Percentiles rank a stretch among this genome's conserved stretches.
phyloP scores from a whole-genome alignment of 345 rosid species.

The Gossypium sturtianum region DNA sequence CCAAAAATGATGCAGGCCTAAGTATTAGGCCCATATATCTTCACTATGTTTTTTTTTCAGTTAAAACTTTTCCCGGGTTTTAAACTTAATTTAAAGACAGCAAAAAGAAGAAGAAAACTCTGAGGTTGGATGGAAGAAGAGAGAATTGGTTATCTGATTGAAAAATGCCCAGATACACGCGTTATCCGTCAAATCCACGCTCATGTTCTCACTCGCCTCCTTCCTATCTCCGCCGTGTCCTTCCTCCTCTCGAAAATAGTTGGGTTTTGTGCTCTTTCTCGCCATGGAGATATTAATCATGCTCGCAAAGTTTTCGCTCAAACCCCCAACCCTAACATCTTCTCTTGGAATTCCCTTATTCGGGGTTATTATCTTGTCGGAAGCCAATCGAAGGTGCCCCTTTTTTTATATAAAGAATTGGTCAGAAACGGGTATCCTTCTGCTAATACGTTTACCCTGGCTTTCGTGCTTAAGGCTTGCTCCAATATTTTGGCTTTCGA shows the following conservation, averaged over 20 bases:
- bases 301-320: constrained; percentile 1
- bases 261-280: constrained; percentile 10
- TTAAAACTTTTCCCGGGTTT: neutral
- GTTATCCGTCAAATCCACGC: neutral
- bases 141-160: neutral
- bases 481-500: constrained; percentile 45
- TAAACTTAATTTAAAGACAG: too few species aligned
- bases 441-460: constrained; percentile 4
- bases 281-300: constrained; percentile 10
- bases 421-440: constrained; percentile 2
- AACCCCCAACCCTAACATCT: constrained; percentile 1
- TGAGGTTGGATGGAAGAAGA: neutral
- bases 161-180: neutral
- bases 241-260: constrained; percentile 10
- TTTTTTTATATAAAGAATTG: neutral
- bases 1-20: neutral
- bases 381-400: neutral
- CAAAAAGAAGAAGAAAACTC: neutral
- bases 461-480: constrained; percentile 46
- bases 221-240: neutral
- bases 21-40: too few species aligned
- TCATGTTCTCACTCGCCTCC: neutral
- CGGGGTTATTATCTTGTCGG: neutral
- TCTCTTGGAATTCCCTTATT: constrained; percentile 1
- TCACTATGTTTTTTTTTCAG: neutral